Base-by-base conservation (phyloP, 177 flowering plant species). In the Vitis hybrid region DNA sequence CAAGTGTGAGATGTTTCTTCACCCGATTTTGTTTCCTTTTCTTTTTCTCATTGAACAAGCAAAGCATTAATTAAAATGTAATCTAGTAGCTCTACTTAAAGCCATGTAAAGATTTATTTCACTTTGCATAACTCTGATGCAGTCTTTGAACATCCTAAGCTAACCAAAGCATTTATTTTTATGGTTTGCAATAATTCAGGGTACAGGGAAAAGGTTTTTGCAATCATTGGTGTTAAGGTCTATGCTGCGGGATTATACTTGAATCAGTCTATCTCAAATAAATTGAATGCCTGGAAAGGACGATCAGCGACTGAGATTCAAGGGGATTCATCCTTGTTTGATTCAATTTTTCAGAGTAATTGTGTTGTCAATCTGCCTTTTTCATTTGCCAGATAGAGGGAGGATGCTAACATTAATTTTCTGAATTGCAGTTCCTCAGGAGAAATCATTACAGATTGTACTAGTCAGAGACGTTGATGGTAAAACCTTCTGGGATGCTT, bases 401-500 rank as follows among this genome's bases (percentile, higher is more conserved):
- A 52, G 32, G 48, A 52, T 59, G 57, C 70, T 77, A 40, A 75
- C 46, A 35, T 62, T 30, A 51, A 12, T 69, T 55, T 46, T 62
- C 19, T 52, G 61, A 50, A 71, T 17, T 77, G 82, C 87, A 94
- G 98, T 87, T 71, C 81, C 91, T 58, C 18, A 70, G 64, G 97
- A 92, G 82, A 94, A 92, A 80, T 82, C 97, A 67, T 72, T 94
- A 62, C 87, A 87, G 81, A 92, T 94, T 68, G 83, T 90, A 71
- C 80, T 94, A 27, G 97, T 92, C 15, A 79, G 98, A 80, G 97
- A 94, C 66, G 82, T 94, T 0, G 95, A 91, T 79, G 98, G 98
- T 10, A 91, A 92, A 82, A 91, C 97, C 54, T 94, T 94, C 57
- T 94, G 98, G 98, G 97, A 90, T 77, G 97, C 97, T 52, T 69